A percentile compares a stretch with the other conserved stretches of the same genome.
phyloP scores from a whole-genome alignment of 176 grass and related monocot genomes.

The Metroxylon sagu region DNA sequence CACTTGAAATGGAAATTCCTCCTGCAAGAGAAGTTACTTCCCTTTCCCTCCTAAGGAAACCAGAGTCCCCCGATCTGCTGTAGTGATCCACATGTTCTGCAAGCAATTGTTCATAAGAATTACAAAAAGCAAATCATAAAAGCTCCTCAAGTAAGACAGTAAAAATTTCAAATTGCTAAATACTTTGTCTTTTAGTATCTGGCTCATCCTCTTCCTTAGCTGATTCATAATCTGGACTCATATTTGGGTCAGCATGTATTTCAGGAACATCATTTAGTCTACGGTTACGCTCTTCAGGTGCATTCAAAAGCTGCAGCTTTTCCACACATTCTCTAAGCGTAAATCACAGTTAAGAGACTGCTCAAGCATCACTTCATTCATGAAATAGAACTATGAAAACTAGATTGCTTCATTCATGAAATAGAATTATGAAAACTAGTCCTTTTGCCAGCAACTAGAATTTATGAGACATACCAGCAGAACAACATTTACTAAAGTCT shows the following conservation, averaged over 20 bases:
- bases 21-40: constrained; percentile 37
- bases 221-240: constrained; percentile 96
- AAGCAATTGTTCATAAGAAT: constrained; percentile 20
- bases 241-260: constrained; percentile 83
- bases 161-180: constrained; percentile 5
- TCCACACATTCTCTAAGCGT: constrained; percentile 98
- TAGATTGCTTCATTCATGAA: too few relatives aligned
- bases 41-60: constrained; percentile 41
- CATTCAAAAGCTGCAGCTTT: constrained; percentile 74
- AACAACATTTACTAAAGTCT: too few relatives aligned
- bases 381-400: too few relatives aligned
- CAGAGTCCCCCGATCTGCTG: constrained; percentile 42
- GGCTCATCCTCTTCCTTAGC: constrained; percentile 65
- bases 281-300: constrained; percentile 75
- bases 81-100: constrained; percentile 39
- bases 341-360: constrained; percentile 41
- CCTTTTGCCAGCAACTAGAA: too few relatives aligned
- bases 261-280: constrained; percentile 78
- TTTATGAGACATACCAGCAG: too few relatives aligned
- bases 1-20: constrained; percentile 23
- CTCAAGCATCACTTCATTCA: not conserved
- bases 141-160: not conserved
- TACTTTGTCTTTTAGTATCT: constrained; percentile 67
- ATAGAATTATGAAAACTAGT: too few relatives aligned
- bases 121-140: constrained; percentile 3